Conservation (phyloP, 2,329 filamentous ascomycete species). For the Botrytis tulipae region DNA sequence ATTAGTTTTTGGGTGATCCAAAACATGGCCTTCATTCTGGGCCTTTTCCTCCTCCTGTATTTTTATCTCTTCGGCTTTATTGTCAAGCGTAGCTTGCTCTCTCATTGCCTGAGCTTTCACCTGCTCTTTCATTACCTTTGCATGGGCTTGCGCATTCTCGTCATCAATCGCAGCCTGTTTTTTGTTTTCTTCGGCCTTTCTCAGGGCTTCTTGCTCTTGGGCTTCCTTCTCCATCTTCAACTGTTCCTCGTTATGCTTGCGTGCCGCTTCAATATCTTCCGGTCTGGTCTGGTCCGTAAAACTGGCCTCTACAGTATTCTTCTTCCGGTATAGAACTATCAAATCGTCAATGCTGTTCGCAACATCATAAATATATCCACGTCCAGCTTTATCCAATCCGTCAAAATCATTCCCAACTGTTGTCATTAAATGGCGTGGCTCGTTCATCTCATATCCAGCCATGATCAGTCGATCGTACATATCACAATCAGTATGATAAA, state of each 20-base stretch:
- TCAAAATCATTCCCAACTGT: conserved; percentile 11
- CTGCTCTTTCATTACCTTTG: not conserved
- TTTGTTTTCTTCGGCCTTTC: not conserved
- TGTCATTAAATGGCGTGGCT: conserved; percentile 15
- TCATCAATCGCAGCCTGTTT: not conserved
- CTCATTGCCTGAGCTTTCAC: not conserved
- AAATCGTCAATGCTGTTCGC: conserved; percentile 48
- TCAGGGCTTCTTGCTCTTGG: not conserved
- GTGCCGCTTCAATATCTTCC: conserved; percentile 6
- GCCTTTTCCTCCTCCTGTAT: not conserved
- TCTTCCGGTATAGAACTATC: conserved; percentile 46
- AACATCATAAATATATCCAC: conserved; percentile 48
- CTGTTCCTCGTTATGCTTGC: not conserved
- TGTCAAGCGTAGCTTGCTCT: not conserved
- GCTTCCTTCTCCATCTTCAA: not conserved
- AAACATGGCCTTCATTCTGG: not conserved
- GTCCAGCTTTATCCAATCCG: conserved; percentile 37
- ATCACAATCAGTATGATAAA: conserved; percentile 58
- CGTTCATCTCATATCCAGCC: conserved; percentile 43
- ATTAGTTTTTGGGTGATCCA: not conserved
- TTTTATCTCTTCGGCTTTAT: not conserved
- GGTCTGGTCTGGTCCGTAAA: conserved; percentile 37
- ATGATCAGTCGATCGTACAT: conserved; percentile 51
- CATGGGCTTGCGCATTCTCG: not conserved
- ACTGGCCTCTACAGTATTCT: conserved; percentile 35